Evolutionary conservation across 495 filamentous ascomycete genomes (phyloP), one percentile per base, ranked within the genome.

Genomic region (Aspergillus nanangensis): DNA sequence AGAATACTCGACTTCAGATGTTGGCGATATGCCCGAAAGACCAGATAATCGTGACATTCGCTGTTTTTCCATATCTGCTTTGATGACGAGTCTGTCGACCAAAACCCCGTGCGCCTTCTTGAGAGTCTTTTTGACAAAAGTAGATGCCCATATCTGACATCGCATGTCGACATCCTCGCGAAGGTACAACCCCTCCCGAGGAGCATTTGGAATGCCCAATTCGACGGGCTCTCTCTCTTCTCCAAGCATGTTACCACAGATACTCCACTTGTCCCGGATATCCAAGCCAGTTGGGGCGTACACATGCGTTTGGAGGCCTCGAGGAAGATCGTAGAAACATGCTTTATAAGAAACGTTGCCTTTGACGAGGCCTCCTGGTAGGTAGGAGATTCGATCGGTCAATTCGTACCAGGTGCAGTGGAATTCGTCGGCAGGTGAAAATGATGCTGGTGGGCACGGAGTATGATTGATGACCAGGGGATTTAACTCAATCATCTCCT

Each of bases 401-500:
- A 70, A 60, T 36, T 66, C 65, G 59, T 88, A 90, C 88, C 88
- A 93, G 5, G 66, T 69, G 44, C 77, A 85, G 44, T 81, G 70
- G 38, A 67, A 75, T 62, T 90, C 84, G 48, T 93, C 87, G 7
- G 77, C 61, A 5, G 69, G 53, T 5, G 84, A 81, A 57, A 82
- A 72, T 10, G 67, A 55, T 0, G 86, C 87, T 1, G 85, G 70
- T 18, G 71, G 72, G 60, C 83, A 83, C 1, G 74, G 73, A 44
- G 82, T 74, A 32, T 85, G 77, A 29, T 83, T 77, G 36, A 83
- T 77, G 39, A 93, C 86, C 5, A 91, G 74, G 1, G 88, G 88
- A 61, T 90, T 93, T 20, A 90, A 71, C 34, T 87, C 82, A 54
- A 91, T 91, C 78, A 93, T 90, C 47, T 80, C 81, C 32, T 70